Evolutionary conservation across 208 protist genomes (phyloP).

Genomic region (Leishmania amazonensis): DNA sequence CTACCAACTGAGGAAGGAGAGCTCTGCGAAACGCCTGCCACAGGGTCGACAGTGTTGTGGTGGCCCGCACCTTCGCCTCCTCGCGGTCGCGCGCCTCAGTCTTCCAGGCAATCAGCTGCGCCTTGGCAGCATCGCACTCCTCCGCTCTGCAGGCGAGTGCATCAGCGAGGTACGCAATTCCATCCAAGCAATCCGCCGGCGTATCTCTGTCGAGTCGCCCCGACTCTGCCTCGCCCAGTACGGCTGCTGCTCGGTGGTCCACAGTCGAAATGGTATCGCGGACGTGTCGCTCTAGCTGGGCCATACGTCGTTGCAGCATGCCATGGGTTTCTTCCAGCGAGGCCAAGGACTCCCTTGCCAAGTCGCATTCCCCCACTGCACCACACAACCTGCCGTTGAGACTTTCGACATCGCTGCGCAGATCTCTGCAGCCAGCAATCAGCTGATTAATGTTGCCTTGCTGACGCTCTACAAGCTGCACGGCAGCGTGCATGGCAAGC

Average conservation of each 20-base stretch:
- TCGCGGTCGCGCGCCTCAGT: neutral
- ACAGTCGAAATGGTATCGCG: neutral
- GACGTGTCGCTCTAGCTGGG: neutral
- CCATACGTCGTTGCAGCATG: neutral
- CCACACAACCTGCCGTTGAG: neutral
- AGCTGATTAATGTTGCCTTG: neutral
- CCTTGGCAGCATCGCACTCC: neutral
- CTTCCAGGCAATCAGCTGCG: neutral
- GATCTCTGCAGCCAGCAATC: neutral
- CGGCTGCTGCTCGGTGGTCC: neutral
- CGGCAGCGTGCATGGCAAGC: neutral
- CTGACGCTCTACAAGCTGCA: neutral
- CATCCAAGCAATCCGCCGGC: constrained; percentile 3
- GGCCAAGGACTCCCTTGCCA: neutral
- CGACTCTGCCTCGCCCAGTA: neutral
- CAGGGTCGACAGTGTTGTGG: constrained; percentile 1
- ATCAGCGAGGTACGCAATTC: neutral
- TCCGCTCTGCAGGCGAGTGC: constrained; percentile 7
- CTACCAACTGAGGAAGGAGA: constrained; percentile 18
- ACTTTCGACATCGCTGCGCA: neutral
- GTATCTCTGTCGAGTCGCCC: neutral
- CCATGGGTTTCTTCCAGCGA: neutral
- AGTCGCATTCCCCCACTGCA: neutral
- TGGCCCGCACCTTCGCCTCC: neutral
- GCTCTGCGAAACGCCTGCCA: constrained; percentile 1